These are phyloP conservation scores for Amanita polypyramis DNA, from an alignment of 768 basidiomycete species.

Conservation along the genomic window DNA sequence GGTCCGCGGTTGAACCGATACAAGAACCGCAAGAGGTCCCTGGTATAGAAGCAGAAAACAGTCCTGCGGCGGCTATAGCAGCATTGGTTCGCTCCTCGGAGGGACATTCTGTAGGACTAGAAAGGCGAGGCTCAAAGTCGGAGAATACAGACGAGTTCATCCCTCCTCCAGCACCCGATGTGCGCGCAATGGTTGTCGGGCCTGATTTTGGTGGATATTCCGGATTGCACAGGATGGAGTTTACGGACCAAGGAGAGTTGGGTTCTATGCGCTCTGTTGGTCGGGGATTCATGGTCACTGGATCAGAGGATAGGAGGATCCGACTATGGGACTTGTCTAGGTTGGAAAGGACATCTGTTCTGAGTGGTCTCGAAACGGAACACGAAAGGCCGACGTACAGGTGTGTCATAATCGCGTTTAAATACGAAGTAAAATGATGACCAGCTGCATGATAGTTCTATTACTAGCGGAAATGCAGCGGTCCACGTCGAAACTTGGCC, in stretches of 20 bases:
- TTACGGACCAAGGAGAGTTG: conserved; percentile 32
- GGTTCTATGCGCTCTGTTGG: conserved; percentile 25
- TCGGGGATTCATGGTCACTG: conserved; percentile 74
- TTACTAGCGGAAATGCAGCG: conserved; percentile 33
- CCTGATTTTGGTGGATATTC: conserved; percentile 70
- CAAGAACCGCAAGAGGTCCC: conserved; percentile 42
- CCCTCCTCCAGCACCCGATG: conserved; percentile 48
- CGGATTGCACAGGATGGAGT: conserved; percentile 39
- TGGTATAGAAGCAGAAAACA: conserved; percentile 47
- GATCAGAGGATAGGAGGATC: conserved; percentile 83
- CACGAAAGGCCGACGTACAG: conserved; percentile 69
- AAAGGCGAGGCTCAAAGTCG: conserved; percentile 19
- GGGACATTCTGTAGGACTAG: conserved; percentile 11
- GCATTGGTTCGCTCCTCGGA: conserved; percentile 68
- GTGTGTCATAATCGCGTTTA: conserved; percentile 28
- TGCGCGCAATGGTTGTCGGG: conserved; percentile 62
- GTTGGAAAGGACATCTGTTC: conserved; percentile 60
- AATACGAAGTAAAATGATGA: neutral
- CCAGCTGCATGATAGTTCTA: conserved; percentile 16
- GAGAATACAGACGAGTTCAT: conserved; percentile 19
- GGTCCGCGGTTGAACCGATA: conserved; percentile 33
- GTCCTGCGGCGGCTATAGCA: conserved; percentile 67
- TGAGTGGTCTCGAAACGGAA: conserved; percentile 74
- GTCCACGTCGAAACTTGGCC: conserved; percentile 60
- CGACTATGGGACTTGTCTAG: conserved; percentile 80